Percentiles rank a stretch among this genome's conserved stretches.
Conservation (phyloP, 2,329 filamentous ascomycete genomes). For the Paecilomyces sp. region DNA sequence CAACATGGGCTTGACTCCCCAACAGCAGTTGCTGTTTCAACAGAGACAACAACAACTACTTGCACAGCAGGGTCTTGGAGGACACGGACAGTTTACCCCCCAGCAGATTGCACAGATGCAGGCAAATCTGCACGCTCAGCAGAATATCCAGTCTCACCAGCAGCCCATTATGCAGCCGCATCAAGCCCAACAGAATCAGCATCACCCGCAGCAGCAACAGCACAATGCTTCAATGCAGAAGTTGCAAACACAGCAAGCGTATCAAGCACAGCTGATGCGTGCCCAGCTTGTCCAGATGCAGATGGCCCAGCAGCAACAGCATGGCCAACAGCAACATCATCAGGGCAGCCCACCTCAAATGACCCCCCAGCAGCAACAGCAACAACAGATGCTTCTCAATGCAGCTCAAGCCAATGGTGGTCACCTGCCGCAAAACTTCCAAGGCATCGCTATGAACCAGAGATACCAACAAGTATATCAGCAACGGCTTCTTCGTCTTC, state of each 20-base stretch:
- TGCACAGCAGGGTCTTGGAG: slow-evolving; percentile 27
- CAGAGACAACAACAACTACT: slow-evolving; percentile 32
- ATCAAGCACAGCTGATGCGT: slow-evolving; percentile 31
- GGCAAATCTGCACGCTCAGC: slow-evolving; percentile 38
- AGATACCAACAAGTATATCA: slow-evolving; percentile 31
- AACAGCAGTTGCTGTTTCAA: slow-evolving; percentile 31
- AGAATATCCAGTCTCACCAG: slow-evolving; percentile 38
- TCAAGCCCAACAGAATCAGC: slow-evolving; percentile 21
- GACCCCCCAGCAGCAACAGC: slow-evolving; percentile 24
- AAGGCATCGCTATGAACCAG: slow-evolving; percentile 19
- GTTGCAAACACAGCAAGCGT: slow-evolving; percentile 23
- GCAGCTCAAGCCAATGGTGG: slow-evolving; percentile 33
- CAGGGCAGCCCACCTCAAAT: slow-evolving; percentile 25
- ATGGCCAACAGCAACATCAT: slow-evolving; percentile 10
- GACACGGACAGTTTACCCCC: slow-evolving; percentile 28
- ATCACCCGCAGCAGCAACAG: slow-evolving; percentile 19
- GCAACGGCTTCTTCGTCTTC: slow-evolving; percentile 25
- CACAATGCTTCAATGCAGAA: slow-evolving; percentile 9
- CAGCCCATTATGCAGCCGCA: slow-evolving; percentile 32
- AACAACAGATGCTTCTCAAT: slow-evolving; percentile 31
- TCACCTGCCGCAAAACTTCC: slow-evolving; percentile 24
- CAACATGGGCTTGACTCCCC: slow-evolving; percentile 30
- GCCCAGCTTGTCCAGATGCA: slow-evolving; percentile 32
- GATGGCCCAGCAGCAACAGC: slow-evolving; percentile 27
- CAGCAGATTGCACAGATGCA: slow-evolving; percentile 37